Conservation (phyloP, 2,329 filamentous ascomycete species). For the Aspergillus felis region DNA sequence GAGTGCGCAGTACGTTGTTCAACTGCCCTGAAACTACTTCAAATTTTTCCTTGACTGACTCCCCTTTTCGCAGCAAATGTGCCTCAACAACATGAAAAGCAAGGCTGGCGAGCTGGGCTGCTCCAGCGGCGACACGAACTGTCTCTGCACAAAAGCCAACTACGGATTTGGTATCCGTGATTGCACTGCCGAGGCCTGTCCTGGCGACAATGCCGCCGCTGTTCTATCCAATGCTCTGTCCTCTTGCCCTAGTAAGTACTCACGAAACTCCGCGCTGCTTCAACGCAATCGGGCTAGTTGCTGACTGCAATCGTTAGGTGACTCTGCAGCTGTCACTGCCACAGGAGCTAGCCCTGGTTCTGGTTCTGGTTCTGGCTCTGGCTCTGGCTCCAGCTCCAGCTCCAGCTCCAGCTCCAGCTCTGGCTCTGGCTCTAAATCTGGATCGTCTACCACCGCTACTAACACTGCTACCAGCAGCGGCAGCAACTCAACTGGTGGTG, state of each 20-base stretch:
- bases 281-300: background rate
- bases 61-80: constrained; percentile 34
- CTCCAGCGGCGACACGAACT: constrained; percentile 31
- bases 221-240: constrained; percentile 32
- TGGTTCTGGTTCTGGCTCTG: constrained; percentile 7
- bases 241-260: constrained; percentile 27
- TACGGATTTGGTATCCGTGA: constrained; percentile 45
- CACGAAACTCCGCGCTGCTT: constrained; percentile 12
- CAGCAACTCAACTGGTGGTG: constrained; percentile 16
- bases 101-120: constrained; percentile 41
- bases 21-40: background rate
- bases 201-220: constrained; percentile 29
- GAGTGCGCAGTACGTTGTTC: constrained; percentile 29
- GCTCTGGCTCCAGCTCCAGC: constrained; percentile 3
- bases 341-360: constrained; percentile 10
- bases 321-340: constrained; percentile 9
- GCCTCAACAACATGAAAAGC: constrained; percentile 43
- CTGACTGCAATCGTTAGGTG: constrained; percentile 9
- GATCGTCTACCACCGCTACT: constrained; percentile 18
- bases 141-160: constrained; percentile 40
- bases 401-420: constrained; percentile 7
- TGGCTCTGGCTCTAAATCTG: constrained; percentile 1
- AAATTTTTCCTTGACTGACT: constrained; percentile 9
- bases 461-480: constrained; percentile 9
- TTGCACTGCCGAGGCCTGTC: constrained; percentile 44